Percentiles rank a stretch among this genome's conserved stretches.
Conservation (phyloP, 345 rosid species). For the Luvunga scandens region DNA sequence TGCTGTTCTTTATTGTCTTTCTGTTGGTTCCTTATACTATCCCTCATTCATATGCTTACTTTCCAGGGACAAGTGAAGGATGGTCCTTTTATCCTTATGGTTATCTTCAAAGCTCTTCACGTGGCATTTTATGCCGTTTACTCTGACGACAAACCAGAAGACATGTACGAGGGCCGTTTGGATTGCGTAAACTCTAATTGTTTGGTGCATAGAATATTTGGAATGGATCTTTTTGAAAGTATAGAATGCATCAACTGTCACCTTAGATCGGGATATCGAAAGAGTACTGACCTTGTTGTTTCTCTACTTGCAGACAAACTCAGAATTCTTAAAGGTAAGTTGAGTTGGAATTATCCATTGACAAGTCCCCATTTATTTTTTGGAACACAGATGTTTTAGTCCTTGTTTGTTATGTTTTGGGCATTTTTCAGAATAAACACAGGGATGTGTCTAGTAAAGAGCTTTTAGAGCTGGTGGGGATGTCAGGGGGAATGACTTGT, state of each 20-base stretch:
- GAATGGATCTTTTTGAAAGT: background rate
- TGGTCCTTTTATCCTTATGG: background rate
- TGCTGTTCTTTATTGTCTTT: background rate
- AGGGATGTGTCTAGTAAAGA: background rate
- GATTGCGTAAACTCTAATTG: background rate
- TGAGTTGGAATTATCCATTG: background rate
- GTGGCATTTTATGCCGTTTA: background rate
- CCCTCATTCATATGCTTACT: too few species aligned
- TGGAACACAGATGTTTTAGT: background rate
- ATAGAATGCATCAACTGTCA: background rate
- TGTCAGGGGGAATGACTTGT: background rate
- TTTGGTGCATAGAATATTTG: conserved; percentile 3
- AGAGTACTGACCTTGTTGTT: background rate
- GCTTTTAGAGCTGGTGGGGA: background rate
- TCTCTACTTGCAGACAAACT: background rate
- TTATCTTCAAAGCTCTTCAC: background rate
- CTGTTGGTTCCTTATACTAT: background rate
- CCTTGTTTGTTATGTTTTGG: background rate
- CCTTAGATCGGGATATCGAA: background rate
- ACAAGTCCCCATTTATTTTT: background rate
- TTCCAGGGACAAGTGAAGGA: background rate
- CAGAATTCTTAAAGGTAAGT: background rate
- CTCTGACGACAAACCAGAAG: background rate
- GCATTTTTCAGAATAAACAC: background rate
- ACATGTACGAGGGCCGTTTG: background rate